Percentiles rank a stretch among this genome's conserved stretches.
These are phyloP conservation scores for Fusarium sp. DNA, from an alignment of 2,329 filamentous ascomycete genomes.

Conservation along the genomic window DNA sequence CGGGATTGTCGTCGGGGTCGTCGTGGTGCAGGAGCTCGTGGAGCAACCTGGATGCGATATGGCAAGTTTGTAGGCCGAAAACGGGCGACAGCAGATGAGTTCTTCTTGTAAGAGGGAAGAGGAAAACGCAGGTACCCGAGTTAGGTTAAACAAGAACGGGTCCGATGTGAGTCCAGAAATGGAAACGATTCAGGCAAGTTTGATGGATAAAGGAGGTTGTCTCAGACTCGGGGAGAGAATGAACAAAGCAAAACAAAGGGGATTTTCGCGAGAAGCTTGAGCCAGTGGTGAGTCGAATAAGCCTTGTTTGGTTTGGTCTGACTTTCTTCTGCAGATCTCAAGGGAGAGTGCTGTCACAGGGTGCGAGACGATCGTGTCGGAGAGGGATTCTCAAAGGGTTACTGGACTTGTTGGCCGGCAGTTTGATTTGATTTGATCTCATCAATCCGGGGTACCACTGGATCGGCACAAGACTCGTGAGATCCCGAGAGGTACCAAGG, in stretches of 20 bases:
- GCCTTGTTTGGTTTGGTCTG: constrained; percentile 15
- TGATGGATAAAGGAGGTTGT: constrained; percentile 37
- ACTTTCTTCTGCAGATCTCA: constrained; percentile 32
- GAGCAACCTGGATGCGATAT: constrained; percentile 26
- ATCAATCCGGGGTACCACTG: constrained; percentile 31
- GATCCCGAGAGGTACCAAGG: constrained; percentile 17
- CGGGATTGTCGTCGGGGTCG: constrained; percentile 4
- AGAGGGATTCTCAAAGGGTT: constrained; percentile 11
- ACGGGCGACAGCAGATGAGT: constrained; percentile 39
- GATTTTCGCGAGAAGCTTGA: constrained; percentile 24
- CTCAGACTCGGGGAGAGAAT: constrained; percentile 37
- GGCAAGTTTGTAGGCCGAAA: constrained; percentile 37
- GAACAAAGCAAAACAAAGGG: constrained; percentile 33
- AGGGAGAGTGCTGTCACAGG: constrained; percentile 33
- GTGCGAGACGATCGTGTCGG: constrained; percentile 15
- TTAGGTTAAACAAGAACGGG: constrained; percentile 19
- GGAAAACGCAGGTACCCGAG: constrained; percentile 22
- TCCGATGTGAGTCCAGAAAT: constrained; percentile 25
- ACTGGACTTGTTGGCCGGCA: constrained; percentile 26
- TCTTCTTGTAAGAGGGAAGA: constrained; percentile 25
- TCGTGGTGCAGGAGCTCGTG: constrained; percentile 21
- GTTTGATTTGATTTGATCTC: constrained; percentile 36
- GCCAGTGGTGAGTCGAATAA: constrained; percentile 18
- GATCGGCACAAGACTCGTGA: constrained; percentile 22
- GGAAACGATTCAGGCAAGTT: constrained; percentile 34